Evolutionary conservation across 2,329 filamentous ascomycete species (phyloP), one percentile per base, ranked within the genome.

Genomic region (Nemania diffusa): DNA sequence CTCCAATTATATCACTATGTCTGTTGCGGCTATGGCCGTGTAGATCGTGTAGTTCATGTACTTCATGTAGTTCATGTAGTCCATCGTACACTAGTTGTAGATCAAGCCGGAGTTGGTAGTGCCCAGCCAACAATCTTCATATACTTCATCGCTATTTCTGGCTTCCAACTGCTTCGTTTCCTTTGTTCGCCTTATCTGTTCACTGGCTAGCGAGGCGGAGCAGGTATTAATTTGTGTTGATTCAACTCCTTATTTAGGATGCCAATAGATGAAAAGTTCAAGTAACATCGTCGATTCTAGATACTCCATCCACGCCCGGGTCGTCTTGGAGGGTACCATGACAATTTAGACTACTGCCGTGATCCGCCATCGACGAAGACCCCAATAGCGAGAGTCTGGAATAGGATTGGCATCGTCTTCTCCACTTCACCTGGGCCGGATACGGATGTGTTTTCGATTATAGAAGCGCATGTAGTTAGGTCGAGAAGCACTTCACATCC

Each of bases 301-400:
- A 60, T 63, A 48, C 44, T 68, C 58, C 29, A 64, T 48, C 42
- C 63, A 64, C 65, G 40, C 56, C 58, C n/a, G 59, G 52, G 68
- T 62, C 26, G 40, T 59, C 32, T 11, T 53, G 29, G 29, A 65
- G 37, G 48, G 29, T 44, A 9, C 20, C 46, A 27, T 50, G 32
- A 42, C 42, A 26, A 34, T 62, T 58, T 55, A 22, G 60, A 22
- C 29, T 62, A 55, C 51, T 62, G 24, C 37, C 37, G 24, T 62
- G 64, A 53, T 64, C 42, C 69, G 60, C 60, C 58, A 57, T 50
- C n/a, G 42, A 37, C 34, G n/a, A 66, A 64, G 62, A 59, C 34
- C 62, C 52, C 55, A 56, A 66, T 55, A 44, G 34, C 56, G 29
- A 57, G 42, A 61, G 34, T 50, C n/a, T 57, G 48, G 55, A 65